These are phyloP conservation scores for Globomyces pollinis-pini DNA, from an alignment of 192 early-diverging fungal species.

Conservation along the genomic window DNA sequence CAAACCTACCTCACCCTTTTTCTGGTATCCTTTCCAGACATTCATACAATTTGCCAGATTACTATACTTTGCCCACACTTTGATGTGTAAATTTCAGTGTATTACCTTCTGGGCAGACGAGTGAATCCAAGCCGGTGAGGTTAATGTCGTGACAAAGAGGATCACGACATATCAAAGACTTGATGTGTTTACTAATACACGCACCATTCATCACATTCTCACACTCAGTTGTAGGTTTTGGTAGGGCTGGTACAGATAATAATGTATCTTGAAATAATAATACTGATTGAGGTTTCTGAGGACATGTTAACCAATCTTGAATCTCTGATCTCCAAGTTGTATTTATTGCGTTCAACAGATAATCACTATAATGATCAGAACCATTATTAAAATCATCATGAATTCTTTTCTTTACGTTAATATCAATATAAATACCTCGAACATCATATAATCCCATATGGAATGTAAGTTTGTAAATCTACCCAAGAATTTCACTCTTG, in stretches of 20 bases:
- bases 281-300: background rate
- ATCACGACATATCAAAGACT: too few relatives aligned
- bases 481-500: slow-evolving; percentile 8
- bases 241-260: background rate
- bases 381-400: background rate
- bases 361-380: background rate
- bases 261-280: too few relatives aligned
- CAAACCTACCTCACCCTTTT: background rate
- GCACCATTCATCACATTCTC: background rate
- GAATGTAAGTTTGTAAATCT: background rate
- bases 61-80: background rate
- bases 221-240: background rate
- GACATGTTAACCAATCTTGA: slow-evolving; percentile 3
- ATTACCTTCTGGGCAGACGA: background rate
- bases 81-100: too few relatives aligned
- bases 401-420: slow-evolving; percentile 1
- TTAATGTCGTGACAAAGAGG: background rate
- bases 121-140: background rate
- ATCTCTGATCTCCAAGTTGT: slow-evolving; percentile 1
- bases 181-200: background rate
- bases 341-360: background rate
- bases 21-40: background rate
- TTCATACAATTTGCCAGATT: background rate
- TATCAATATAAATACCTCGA: background rate
- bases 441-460: slow-evolving; percentile 7